phyloP scores from a whole-genome alignment of 192 early-diverging fungal genomes.

The Umbelopsis ramanniana region DNA sequence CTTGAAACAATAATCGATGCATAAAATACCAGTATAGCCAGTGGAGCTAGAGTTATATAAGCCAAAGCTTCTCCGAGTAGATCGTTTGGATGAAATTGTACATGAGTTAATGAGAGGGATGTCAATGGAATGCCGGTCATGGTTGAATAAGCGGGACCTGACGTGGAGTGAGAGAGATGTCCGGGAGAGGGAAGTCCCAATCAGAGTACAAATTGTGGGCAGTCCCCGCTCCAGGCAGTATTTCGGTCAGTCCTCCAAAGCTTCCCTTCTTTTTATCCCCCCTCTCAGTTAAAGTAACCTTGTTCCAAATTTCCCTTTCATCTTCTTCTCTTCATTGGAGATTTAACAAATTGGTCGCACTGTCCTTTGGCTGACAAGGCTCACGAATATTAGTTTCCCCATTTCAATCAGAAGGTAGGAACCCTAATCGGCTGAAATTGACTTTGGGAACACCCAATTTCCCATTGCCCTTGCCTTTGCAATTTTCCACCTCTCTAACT shows the following conservation, averaged over 20 bases:
- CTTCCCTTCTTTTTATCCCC: neutral
- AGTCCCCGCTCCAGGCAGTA: neutral
- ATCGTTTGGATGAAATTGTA: conserved; percentile 66
- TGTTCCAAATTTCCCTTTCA: neutral
- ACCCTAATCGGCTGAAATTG: neutral
- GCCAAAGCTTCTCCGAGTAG: conserved; percentile 64
- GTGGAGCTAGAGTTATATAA: conserved; percentile 64
- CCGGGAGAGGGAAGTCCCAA: too few relatives aligned
- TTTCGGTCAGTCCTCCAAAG: neutral
- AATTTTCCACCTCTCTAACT: neutral
- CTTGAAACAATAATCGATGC: conserved; percentile 62
- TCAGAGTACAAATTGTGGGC: neutral
- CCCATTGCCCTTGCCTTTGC: neutral
- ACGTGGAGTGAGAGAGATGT: neutral
- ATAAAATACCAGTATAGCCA: conserved; percentile 72
- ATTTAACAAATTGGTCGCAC: neutral
- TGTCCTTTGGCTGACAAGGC: neutral
- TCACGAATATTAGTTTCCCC: conserved; percentile 1
- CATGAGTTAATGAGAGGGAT: conserved; percentile 72
- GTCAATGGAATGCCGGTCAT: conserved; percentile 35
- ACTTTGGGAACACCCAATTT: neutral
- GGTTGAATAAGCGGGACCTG: neutral
- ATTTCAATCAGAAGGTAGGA: conserved; percentile 5
- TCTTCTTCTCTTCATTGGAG: conserved; percentile 4
- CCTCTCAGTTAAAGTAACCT: neutral